A percentile compares a stretch with the other conserved stretches of the same genome.
Conservation (phyloP, 1,284 basidiomycete species). For the Ceratobasidium theobromae region DNA sequence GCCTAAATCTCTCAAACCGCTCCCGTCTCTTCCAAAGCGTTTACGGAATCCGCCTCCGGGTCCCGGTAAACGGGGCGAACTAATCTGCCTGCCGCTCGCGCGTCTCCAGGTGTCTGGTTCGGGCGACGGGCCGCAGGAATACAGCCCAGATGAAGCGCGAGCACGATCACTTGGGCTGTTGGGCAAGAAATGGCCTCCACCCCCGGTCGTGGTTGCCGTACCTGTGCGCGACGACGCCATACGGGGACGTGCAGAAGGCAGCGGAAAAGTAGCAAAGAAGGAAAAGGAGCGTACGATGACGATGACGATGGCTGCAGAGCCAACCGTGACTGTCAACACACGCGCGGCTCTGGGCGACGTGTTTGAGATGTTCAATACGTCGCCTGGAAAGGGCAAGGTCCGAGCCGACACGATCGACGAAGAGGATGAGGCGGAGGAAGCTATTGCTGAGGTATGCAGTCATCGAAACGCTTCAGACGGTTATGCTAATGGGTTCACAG, state of each 20-base stretch:
- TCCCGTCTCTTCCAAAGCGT: conserved; percentile 21
- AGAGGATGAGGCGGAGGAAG: conserved; percentile 31
- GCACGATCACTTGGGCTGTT: conserved; percentile 74
- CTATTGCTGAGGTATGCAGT: conserved; percentile 1
- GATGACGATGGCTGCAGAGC: conserved; percentile 44
- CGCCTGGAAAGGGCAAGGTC: conserved; percentile 40
- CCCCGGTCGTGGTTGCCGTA: conserved; percentile 44
- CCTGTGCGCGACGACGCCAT: conserved; percentile 21
- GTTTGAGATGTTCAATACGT: conserved; percentile 85
- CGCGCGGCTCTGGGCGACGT: conserved; percentile 92
- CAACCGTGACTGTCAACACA: conserved; percentile 80
- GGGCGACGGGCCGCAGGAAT: conserved; percentile 65
- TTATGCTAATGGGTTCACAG: conserved; percentile 2
- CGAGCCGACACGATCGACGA: conserved; percentile 36
- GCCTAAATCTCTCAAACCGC: conserved; percentile 19
- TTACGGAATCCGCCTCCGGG: conserved; percentile 46
- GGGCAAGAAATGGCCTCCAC: conserved; percentile 76
- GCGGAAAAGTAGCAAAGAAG: not conserved
- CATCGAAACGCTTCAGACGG: not conserved
- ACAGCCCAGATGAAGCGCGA: conserved; percentile 71
- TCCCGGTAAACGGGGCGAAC: conserved; percentile 69
- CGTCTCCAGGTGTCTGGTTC: conserved; percentile 24
- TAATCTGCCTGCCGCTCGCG: conserved; percentile 52
- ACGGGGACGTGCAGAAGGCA: not conserved
- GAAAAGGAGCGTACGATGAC: conserved; percentile 30